A percentile compares a stretch with the other conserved stretches of the same genome.
Conservation (phyloP, 1,284 basidiomycete species). For the Quambalaria eucalypti region DNA sequence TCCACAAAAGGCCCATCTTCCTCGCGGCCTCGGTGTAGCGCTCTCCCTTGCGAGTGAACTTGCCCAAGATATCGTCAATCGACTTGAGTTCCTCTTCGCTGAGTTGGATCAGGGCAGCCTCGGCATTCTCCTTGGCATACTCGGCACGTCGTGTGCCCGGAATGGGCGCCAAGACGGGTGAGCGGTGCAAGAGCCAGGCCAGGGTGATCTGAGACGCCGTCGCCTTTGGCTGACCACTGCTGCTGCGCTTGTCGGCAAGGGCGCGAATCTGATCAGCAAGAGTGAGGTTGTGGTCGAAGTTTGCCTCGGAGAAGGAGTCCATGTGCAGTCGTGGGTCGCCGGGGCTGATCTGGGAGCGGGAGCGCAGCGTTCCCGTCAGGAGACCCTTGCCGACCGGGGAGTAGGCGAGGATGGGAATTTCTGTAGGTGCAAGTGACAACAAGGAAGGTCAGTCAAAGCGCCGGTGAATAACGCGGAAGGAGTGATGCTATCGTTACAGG, state of each 20-base stretch:
- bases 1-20: conserved; percentile 10
- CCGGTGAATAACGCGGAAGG: background rate
- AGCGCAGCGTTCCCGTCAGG: conserved; percentile 55
- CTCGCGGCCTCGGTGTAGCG: conserved; percentile 14
- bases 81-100: conserved; percentile 23
- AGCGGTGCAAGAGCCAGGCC: conserved; percentile 55
- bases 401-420: conserved; percentile 57
- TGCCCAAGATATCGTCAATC: conserved; percentile 18
- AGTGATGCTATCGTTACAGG: background rate
- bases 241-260: conserved; percentile 11
- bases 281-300: conserved; percentile 57
- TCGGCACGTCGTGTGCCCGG: conserved; percentile 50
- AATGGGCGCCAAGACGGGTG: conserved; percentile 52
- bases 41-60: conserved; percentile 15
- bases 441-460: no score
- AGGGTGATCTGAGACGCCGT: conserved; percentile 57
- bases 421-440: conserved; percentile 7
- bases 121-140: conserved; percentile 40
- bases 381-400: conserved; percentile 58
- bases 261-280: conserved; percentile 52
- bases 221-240: no score
- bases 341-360: conserved; percentile 53
- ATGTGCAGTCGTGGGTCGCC: conserved; percentile 51
- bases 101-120: conserved; percentile 27
- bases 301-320: conserved; percentile 50